Evolutionary conservation across 495 filamentous ascomycete species (phyloP).

Genomic region (Penicillium argentinense): DNA sequence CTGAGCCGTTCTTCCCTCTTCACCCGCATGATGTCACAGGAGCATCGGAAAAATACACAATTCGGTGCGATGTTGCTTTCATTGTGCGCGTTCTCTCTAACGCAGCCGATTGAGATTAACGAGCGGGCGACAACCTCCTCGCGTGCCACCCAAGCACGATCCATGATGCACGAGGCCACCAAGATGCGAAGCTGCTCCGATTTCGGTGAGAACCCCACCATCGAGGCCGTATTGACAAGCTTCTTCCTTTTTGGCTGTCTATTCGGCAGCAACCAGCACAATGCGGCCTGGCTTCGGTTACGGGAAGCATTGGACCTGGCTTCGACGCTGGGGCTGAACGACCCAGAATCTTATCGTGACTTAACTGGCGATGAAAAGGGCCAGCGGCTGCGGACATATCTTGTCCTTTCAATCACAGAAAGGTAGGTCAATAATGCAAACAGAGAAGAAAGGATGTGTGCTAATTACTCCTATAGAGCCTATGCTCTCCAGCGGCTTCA

Average conservation of each 20-base stretch:
- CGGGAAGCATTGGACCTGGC: conserved; percentile 60
- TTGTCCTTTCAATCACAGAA: conserved; percentile 63
- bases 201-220: conserved; percentile 69
- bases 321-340: conserved; percentile 57
- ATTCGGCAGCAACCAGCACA: conserved; percentile 63
- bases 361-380: conserved; percentile 46
- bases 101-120: conserved; percentile 69
- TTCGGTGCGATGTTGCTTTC: conserved; percentile 66
- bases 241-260: conserved; percentile 79
- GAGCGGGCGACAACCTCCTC: conserved; percentile 42
- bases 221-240: conserved; percentile 70
- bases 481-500: conserved; percentile 69
- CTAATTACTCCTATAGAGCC: conserved; percentile 41
- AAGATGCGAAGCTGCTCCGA: conserved; percentile 74
- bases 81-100: conserved; percentile 80
- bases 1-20: conserved; percentile 62
- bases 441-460: neutral
- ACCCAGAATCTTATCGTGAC: conserved; percentile 50
- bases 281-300: conserved; percentile 59
- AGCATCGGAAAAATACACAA: conserved; percentile 68
- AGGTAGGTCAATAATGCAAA: conserved; percentile 29
- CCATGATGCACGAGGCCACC: conserved; percentile 73
- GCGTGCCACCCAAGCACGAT: conserved; percentile 52
- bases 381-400: conserved; percentile 45
- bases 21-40: conserved; percentile 58